A percentile compares a stretch with the other conserved stretches of the same genome.
Conservation (phyloP, 192 early-diverging fungal genomes). For the Linnemannia schmuckeri region DNA sequence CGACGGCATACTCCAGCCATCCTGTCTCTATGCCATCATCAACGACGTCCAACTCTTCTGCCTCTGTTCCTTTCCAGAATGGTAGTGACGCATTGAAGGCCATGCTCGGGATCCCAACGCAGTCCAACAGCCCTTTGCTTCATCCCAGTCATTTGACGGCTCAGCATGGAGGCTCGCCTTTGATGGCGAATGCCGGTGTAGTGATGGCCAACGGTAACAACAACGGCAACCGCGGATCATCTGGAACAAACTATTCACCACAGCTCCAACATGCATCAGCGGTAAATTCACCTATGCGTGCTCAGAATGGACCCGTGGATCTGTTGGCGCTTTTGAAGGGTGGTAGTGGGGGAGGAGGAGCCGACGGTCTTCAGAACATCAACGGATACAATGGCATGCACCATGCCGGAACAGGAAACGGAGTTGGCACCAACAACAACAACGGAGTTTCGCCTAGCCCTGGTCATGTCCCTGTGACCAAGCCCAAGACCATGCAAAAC, state of each 20-base stretch:
- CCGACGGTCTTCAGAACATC: neutral
- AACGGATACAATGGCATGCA: neutral
- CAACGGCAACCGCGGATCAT: conserved; percentile 13
- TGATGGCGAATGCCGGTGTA: neutral
- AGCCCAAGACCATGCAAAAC: conserved; percentile 53
- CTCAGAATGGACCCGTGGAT: conserved; percentile 54
- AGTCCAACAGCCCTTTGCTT: conserved; percentile 12
- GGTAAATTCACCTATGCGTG: conserved; percentile 1
- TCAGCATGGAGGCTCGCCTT: conserved; percentile 12
- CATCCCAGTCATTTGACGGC: neutral
- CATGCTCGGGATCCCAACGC: conserved; percentile 33
- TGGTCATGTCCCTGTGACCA: conserved; percentile 8
- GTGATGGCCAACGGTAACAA: conserved; percentile 5
- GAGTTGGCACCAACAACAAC: conserved; percentile 23
- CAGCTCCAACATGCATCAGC: conserved; percentile 19
- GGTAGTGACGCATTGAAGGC: conserved; percentile 44
- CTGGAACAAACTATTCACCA: conserved; percentile 45
- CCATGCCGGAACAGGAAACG: conserved; percentile 9
- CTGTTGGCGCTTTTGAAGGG: conserved; percentile 64
- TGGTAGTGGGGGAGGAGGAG: conserved; percentile 17
- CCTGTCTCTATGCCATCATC: conserved; percentile 19
- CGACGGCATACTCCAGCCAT: neutral
- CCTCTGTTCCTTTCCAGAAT: conserved; percentile 21
- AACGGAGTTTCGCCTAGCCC: neutral
- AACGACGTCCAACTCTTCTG: conserved; percentile 7